Conservation (phyloP, 78 protist genomes). For the Pelomyxa schiedti region DNA sequence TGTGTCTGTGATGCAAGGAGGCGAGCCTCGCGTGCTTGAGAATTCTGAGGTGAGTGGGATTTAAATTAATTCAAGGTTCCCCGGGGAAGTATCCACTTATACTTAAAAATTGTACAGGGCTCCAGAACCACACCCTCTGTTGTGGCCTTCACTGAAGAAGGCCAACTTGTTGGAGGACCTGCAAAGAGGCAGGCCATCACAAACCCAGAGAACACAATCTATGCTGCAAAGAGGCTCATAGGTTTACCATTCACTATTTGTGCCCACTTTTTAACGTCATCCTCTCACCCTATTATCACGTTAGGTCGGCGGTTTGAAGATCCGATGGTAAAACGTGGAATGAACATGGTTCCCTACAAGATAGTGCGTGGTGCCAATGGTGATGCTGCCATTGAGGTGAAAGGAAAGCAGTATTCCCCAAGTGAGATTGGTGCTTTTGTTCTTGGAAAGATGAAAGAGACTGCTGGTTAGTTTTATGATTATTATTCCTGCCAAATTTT, state of each 20-base stretch:
- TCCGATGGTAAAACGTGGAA: constrained; percentile 48
- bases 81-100: no score
- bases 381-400: constrained; percentile 89
- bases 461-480: no score
- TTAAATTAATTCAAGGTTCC: no score
- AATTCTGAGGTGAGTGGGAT: constrained; percentile 37
- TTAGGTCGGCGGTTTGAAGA: constrained; percentile 70
- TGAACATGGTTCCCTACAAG: constrained; percentile 50
- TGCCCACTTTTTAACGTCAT: no score
- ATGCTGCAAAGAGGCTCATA: constrained; percentile 83
- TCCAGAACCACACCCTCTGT: constrained; percentile 86
- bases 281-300: no score
- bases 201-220: constrained; percentile 85
- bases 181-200: constrained; percentile 53
- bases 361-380: constrained; percentile 70
- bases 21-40: constrained; percentile 43
- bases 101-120: no score
- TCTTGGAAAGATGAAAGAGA: constrained; percentile 93
- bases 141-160: constrained; percentile 55
- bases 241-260: no score
- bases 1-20: constrained; percentile 88
- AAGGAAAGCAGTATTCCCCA: constrained; percentile 88
- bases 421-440: constrained; percentile 92
- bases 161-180: constrained; percentile 54
- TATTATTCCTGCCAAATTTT: neutral